Conservation (phyloP, 805 yeast species). For the Jamesozyma spencerorum region DNA sequence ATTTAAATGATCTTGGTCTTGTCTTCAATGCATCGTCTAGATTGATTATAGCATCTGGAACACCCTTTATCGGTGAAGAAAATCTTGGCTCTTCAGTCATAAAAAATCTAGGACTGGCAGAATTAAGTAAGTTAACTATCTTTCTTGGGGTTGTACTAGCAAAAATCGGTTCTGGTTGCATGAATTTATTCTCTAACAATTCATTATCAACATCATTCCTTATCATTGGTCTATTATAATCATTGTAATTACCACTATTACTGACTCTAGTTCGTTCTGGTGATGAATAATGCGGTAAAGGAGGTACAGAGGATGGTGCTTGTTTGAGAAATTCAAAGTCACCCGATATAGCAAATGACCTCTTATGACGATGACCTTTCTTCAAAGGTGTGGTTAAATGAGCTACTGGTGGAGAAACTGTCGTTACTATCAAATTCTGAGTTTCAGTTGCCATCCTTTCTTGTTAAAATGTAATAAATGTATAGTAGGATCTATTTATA, state of each 20-base stretch:
- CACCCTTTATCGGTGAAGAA: conserved; percentile 25
- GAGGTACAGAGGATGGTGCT: conserved; percentile 8
- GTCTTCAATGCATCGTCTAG: conserved; percentile 43
- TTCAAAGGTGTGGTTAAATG: conserved; percentile 25
- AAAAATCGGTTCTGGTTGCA: not conserved
- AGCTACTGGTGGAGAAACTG: conserved; percentile 7
- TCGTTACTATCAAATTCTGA: conserved; percentile 13
- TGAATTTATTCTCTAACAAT: not conserved
- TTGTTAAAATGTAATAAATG: not conserved
- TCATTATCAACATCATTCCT: not conserved
- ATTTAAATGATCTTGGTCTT: conserved; percentile 25
- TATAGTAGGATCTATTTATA: not conserved
- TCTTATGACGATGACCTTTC: conserved; percentile 65
- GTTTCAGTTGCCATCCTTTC: conserved; percentile 12
- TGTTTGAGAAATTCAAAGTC: conserved; percentile 53
- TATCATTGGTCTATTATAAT: no score
- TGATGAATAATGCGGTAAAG: conserved; percentile 1
- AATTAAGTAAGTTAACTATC: conserved; percentile 2
- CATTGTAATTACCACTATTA: not conserved
- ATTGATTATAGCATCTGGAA: conserved; percentile 50
- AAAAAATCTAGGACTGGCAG: conserved; percentile 24
- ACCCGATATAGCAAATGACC: conserved; percentile 84
- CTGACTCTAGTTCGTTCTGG: not conserved
- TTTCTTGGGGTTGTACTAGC: conserved; percentile 5
- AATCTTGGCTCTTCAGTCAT: conserved; percentile 28